Base-by-base conservation (phyloP, 495 filamentous ascomycete species). In the Annulohypoxylon moriforme region DNA sequence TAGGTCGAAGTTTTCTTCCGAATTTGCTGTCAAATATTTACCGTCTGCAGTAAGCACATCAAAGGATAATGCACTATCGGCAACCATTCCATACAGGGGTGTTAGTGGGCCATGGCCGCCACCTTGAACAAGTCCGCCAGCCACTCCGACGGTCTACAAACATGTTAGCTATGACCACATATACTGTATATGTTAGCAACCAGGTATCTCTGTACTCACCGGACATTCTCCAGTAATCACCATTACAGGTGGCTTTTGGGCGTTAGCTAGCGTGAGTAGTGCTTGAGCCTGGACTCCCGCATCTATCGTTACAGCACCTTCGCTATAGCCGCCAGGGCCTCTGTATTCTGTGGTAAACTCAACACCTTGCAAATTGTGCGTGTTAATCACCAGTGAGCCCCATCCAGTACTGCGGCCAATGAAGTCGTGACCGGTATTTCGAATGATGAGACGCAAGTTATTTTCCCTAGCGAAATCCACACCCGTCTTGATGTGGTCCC, bases 401-500 rank as follows among this genome's bases (percentile, higher is more conserved):
- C 84, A 85, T 60, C 89, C 89, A 11, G 85, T 84, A 5, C 85
- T 87, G 53, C 86, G 85, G 57, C 88, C 88, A 42, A 82, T 81
- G 77, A 86, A 82, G 62, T 87, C 87, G 60, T 89, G 88, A 9
- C 90, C 90, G 0, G 89, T 91, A 73, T 91, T 91, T n/a, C 88
- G 83, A 38, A 92, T 80, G 24, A 91, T 80, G 10, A 92, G 71
- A 22, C 89, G 85, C 47, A 92, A 82, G 67, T 88, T 88, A 61
- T 88, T 81, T 34, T 83, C 55, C 0, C 79, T 77, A 9, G 87
- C 86, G 53, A 90, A 90, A 20, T 80, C 77, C n/a, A 91, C 71
- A 4, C 82, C 86, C 2, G 78, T 77, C 42, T 80, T 79, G 56
- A 87, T 78, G 56, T 91, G 83, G 3, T 47, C 75, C 18, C 74